phyloP scores from a whole-genome alignment of 208 protist species.

The Entamoeba moshkovskii region DNA sequence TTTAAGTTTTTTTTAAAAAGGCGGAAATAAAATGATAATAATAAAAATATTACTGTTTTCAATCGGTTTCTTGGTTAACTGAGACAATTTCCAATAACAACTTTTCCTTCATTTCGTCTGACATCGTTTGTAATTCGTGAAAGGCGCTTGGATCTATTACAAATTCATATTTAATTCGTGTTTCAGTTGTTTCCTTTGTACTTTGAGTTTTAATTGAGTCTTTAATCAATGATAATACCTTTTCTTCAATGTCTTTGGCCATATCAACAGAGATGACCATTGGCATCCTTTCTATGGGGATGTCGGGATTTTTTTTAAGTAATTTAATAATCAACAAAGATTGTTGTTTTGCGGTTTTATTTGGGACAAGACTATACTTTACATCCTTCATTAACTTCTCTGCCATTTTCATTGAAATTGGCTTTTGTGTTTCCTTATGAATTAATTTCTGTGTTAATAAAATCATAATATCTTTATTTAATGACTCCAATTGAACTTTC shows the following conservation, averaged over 20 bases:
- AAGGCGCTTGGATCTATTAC: too few relatives aligned
- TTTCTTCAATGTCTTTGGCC: not conserved
- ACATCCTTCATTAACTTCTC: conserved; percentile 8
- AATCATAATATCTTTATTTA: not conserved
- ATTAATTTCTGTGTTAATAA: conserved; percentile 4
- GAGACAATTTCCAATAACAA: too few relatives aligned
- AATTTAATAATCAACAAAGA: not conserved
- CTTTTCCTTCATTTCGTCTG: too few relatives aligned
- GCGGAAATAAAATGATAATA: too few relatives aligned
- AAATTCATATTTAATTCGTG: not conserved
- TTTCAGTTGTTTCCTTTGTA: not conserved
- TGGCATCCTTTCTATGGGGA: not conserved
- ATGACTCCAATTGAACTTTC: not conserved
- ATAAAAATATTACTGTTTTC: too few relatives aligned
- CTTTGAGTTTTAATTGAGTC: not conserved
- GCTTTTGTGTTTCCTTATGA: conserved; percentile 10
- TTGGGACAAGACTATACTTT: not conserved
- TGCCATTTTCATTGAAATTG: conserved; percentile 2
- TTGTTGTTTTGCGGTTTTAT: not conserved
- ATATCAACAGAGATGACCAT: not conserved
- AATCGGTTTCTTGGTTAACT: too few relatives aligned
- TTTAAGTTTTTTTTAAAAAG: too few relatives aligned
- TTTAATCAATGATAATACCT: not conserved
- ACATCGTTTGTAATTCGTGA: too few relatives aligned
- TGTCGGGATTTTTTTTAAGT: not conserved